These are phyloP conservation scores for Apiotrichum gamsii DNA, from an alignment of 1,284 basidiomycete species.

Conservation along the genomic window DNA sequence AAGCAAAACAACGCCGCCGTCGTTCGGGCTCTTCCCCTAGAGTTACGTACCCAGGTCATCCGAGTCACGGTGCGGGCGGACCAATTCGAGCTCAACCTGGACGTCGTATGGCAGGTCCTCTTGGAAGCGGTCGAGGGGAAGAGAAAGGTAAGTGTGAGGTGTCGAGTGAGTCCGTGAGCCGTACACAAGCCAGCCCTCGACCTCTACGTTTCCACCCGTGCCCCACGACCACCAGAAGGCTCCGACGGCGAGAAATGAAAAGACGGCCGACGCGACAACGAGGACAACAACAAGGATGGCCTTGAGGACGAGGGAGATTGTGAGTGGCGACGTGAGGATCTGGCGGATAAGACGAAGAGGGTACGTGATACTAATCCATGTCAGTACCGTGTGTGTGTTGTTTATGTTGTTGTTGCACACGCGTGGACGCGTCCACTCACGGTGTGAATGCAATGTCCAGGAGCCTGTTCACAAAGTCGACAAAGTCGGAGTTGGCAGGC, in stretches of 20 bases:
- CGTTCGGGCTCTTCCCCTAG: background rate
- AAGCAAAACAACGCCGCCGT: too few species aligned
- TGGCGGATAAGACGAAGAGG: conserved; percentile 33
- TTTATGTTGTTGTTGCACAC: too few species aligned
- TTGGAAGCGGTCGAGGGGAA: conserved; percentile 34
- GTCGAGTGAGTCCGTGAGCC: conserved; percentile 27
- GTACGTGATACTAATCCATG: conserved; percentile 28
- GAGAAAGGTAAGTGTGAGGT: conserved; percentile 38
- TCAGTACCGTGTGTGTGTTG: too few species aligned
- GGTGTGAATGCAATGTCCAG: conserved; percentile 25
- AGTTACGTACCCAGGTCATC: conserved; percentile 35
- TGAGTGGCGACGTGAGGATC: conserved; percentile 40
- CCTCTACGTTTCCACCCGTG: conserved; percentile 39
- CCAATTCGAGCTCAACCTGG: conserved; percentile 46
- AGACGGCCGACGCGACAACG: conserved; percentile 29
- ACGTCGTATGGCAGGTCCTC: conserved; percentile 47
- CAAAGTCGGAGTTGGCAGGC: conserved; percentile 32
- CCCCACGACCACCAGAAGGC: conserved; percentile 47
- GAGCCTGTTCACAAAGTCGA: conserved; percentile 32
- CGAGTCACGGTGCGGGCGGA: conserved; percentile 28
- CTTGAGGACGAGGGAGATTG: conserved; percentile 39
- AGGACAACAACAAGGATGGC: conserved; percentile 34
- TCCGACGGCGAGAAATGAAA: conserved; percentile 41
- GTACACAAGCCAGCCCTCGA: conserved; percentile 46
- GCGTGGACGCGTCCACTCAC: conserved; percentile 25